Base-by-base conservation (phyloP, 176 grass and related monocot genomes). In the Triticum urartu region DNA sequence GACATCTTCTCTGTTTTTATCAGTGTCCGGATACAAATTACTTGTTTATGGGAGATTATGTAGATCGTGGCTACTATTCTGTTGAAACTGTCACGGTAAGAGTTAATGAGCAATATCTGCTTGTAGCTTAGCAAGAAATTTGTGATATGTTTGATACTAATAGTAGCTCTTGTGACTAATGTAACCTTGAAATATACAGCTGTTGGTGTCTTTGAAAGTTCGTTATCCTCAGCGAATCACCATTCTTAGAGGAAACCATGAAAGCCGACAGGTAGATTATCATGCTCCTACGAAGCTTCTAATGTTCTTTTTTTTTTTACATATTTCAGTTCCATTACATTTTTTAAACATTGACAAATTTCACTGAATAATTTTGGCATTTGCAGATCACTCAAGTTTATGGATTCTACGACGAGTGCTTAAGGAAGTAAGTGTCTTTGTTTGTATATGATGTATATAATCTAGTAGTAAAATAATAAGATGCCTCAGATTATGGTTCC, bases 11-110 rank as follows among this genome's bases (percentile, higher is more conserved):
- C 79, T 74, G 74, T 59, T 56, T 78, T 82, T 86, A 18, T 64
- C 89, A 95, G 94, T 98, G 97, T 72, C 97, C 97, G 74, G 97
- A 98, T 90, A 98, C 97, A 82, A 98, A 98, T 78, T 98, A 98
- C 79, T 83, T 98, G 88, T 98, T 98, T 79, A 98, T 98, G 97
- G 97, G 97, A 74, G 97, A 98, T 96, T 98, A 98, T 39, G 97
- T 98, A 42, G 97, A 98, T 32, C 94, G 94, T 95, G 97, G 97
- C 9, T 96, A 96, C 82, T 98, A 95, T 82, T 98, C 97, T 4
- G 94, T 98, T 9, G 97, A 98, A 94, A 98, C 97, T 90, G 97
- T 98, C 72, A 95, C 94, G 50, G 96, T 96, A 90, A 91, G 90
- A 84, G 50, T 63, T 50, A 28, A 21, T 3, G 54, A 20, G 54